A percentile compares a stretch with the other conserved stretches of the same genome.
These are phyloP conservation scores for Polytrichum commune DNA, from an alignment of 225 moss, liverwort and hornwort genomes.

Conservation along the genomic window DNA sequence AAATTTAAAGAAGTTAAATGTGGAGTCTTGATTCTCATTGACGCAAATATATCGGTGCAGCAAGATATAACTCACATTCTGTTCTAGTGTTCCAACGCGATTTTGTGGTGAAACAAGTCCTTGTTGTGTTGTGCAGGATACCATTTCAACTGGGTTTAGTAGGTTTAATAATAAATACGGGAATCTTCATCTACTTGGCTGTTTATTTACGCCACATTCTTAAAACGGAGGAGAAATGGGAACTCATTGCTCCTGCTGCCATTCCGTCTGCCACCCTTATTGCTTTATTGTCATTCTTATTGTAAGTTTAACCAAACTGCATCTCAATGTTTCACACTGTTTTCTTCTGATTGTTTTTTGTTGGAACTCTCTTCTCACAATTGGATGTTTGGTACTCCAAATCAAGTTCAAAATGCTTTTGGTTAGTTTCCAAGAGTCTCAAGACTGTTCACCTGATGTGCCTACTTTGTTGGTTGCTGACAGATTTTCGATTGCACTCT, in stretches of 20 bases:
- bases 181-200: slow-evolving; percentile 85
- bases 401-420: neutral
- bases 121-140: slow-evolving; percentile 49
- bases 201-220: slow-evolving; percentile 83
- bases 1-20: too few species aligned
- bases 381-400: neutral
- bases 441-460: too few species aligned
- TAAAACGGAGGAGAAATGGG: slow-evolving; percentile 81
- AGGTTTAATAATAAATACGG: slow-evolving; percentile 66
- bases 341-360: neutral
- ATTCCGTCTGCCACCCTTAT: slow-evolving; percentile 87
- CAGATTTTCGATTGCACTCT: slow-evolving; percentile 81
- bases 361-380: neutral
- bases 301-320: slow-evolving; percentile 39
- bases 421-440: neutral
- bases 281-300: slow-evolving; percentile 65
- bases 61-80: too few species aligned
- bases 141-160: slow-evolving; percentile 74
- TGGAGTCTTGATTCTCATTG: too few species aligned
- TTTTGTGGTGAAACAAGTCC: neutral
- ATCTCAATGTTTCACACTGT: neutral
- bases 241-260: slow-evolving; percentile 81
- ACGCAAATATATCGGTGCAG: too few species aligned
- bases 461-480: neutral
- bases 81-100: too few species aligned